Conservation (phyloP, 495 filamentous ascomycete genomes). For the Tuber magnatum region DNA sequence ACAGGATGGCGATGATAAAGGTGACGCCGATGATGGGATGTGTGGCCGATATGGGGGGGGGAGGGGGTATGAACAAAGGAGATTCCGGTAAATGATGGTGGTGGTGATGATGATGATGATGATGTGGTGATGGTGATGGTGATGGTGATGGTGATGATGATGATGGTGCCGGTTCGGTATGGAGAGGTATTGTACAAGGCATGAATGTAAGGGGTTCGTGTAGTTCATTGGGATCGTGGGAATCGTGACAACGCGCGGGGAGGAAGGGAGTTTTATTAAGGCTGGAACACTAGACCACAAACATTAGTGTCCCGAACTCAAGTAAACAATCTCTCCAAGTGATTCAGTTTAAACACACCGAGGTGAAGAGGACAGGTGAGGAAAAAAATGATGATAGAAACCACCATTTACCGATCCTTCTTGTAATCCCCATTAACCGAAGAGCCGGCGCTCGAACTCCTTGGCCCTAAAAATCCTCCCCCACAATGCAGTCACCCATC, state of each 20-base stretch:
- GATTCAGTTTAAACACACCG: not conserved
- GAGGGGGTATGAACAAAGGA: not conserved
- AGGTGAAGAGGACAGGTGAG: not conserved
- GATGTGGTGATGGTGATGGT: not conserved
- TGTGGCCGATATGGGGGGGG: not conserved
- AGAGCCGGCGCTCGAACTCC: not conserved
- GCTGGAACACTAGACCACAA: not conserved
- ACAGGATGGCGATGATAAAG: not conserved
- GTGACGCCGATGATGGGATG: not conserved
- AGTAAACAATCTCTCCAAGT: not conserved
- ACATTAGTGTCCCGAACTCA: not conserved
- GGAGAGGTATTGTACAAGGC: not conserved
- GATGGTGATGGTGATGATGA: not conserved
- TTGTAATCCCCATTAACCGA: slow-evolving; percentile 4
- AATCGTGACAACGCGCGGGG: not conserved
- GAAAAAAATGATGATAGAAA: not conserved
- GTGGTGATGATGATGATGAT: not conserved
- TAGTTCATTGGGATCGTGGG: not conserved
- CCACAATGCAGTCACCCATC: slow-evolving; percentile 33
- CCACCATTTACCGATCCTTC: not conserved
- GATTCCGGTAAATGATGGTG: not conserved
- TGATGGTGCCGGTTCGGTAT: not conserved
- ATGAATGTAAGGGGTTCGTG: not conserved
- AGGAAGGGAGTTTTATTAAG: not conserved
- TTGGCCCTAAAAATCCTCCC: slow-evolving; percentile 34